These are phyloP conservation scores for Colletotrichum tamarilloi DNA, from an alignment of 2,329 filamentous ascomycete genomes.

Conservation along the genomic window DNA sequence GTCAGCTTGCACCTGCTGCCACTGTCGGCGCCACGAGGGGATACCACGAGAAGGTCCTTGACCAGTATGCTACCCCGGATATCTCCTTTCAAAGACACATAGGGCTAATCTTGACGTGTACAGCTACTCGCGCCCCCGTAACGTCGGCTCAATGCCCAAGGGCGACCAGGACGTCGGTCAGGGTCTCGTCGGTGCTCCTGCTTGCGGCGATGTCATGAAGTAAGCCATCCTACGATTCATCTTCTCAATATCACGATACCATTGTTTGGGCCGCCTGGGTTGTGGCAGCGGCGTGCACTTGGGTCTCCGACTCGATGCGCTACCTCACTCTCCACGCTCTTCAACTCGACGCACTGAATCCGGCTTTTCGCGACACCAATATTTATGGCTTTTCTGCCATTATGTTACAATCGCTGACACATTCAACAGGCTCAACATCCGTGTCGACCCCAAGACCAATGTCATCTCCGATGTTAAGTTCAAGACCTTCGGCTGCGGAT, in stretches of 20 bases:
- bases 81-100: slow-evolving; percentile 56
- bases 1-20: slow-evolving; percentile 54
- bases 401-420: neutral
- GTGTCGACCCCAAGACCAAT: slow-evolving; percentile 87
- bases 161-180: slow-evolving; percentile 86
- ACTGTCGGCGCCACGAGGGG: slow-evolving; percentile 55
- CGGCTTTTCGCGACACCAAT: neutral
- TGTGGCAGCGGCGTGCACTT: neutral
- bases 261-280: neutral
- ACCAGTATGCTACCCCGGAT: slow-evolving; percentile 76
- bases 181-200: slow-evolving; percentile 88
- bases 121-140: slow-evolving; percentile 68
- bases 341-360: neutral
- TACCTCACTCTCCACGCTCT: neutral
- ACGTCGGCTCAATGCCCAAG: slow-evolving; percentile 73
- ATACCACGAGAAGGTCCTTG: slow-evolving; percentile 73
- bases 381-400: neutral
- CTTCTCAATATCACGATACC: neutral
- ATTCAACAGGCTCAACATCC: slow-evolving; percentile 73
- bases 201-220: slow-evolving; percentile 94
- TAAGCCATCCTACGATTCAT: slow-evolving; percentile 12
- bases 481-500: slow-evolving; percentile 97
- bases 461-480: slow-evolving; percentile 96
- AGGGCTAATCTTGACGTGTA: slow-evolving; percentile 40
- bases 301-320: neutral